Conservation (phyloP, 306 rosid species). For the Vigna reflexopilosa region DNA sequence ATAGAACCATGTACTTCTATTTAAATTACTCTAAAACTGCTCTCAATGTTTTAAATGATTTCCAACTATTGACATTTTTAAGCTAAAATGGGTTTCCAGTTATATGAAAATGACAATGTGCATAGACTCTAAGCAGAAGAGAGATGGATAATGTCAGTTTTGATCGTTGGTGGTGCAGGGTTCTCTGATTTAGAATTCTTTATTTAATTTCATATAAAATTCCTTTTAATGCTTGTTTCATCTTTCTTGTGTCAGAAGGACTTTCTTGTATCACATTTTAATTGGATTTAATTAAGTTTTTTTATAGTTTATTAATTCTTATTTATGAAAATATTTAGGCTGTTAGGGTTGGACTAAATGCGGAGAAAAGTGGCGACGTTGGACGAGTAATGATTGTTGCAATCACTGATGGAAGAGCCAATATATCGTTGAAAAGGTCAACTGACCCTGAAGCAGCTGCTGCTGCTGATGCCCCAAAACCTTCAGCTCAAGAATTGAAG, state of each 20-base stretch:
- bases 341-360: slow-evolving; percentile 94
- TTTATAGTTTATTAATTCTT: slow-evolving; percentile 42
- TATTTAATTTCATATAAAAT: slow-evolving; percentile 20
- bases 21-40: slow-evolving; percentile 3
- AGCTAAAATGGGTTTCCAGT: slow-evolving; percentile 24
- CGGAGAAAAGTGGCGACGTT: slow-evolving; percentile 98
- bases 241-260: slow-evolving; percentile 36
- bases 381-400: slow-evolving; percentile 98
- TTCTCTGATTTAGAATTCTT: slow-evolving; percentile 25
- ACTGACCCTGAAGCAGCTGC: slow-evolving; percentile 85
- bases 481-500: slow-evolving; percentile 89
- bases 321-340: slow-evolving; percentile 61
- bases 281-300: slow-evolving; percentile 10
- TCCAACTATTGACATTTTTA: slow-evolving; percentile 26
- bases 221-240: slow-evolving; percentile 7
- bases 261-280: slow-evolving; percentile 20
- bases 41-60: slow-evolving; percentile 27
- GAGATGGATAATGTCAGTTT: slow-evolving; percentile 25
- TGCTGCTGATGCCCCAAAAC: slow-evolving; percentile 71
- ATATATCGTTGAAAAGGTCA: slow-evolving; percentile 90
- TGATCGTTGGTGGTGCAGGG: slow-evolving; percentile 14
- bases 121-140: slow-evolving; percentile 34
- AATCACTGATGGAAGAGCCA: slow-evolving; percentile 96
- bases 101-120: slow-evolving; percentile 28
- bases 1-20: not conserved